Conservation (phyloP, 495 filamentous ascomycete species). For the Coniosporium apollinis region DNA sequence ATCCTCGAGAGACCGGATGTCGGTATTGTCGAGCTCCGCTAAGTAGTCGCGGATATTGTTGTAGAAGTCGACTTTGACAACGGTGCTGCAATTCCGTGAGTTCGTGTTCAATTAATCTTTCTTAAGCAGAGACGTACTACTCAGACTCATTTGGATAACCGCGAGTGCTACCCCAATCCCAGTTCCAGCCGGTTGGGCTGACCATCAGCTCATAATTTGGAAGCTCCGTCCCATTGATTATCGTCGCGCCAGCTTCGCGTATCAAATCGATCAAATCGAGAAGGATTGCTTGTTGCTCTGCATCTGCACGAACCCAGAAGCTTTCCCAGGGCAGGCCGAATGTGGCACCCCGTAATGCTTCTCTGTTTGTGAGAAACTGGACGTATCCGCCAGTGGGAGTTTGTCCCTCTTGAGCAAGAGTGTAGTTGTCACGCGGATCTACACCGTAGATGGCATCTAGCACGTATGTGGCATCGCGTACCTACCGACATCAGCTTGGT, state of each 20-base stretch:
- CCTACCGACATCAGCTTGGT: no score
- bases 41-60: constrained; percentile 54
- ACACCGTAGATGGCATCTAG: constrained; percentile 48
- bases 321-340: constrained; percentile 57
- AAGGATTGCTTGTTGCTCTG: constrained; percentile 35
- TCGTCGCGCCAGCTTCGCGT: constrained; percentile 41
- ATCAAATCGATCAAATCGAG: constrained; percentile 37
- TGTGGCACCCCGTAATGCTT: constrained; percentile 38
- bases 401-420: constrained; percentile 34
- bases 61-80: constrained; percentile 62
- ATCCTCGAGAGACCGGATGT: constrained; percentile 46
- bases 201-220: constrained; percentile 43
- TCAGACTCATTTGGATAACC: constrained; percentile 54
- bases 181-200: constrained; percentile 48
- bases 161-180: constrained; percentile 37
- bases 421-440: constrained; percentile 42
- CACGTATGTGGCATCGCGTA: constrained; percentile 46
- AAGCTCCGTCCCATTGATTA: constrained; percentile 56
- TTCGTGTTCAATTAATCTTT: no score
- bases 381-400: constrained; percentile 38
- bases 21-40: constrained; percentile 44
- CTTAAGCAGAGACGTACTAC: no score
- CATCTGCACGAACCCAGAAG: constrained; percentile 44
- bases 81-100: no score
- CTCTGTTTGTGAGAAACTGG: constrained; percentile 34